Conservation (phyloP, 352 stramenopile genomes). For the Hyaloperonospora brassicae region DNA sequence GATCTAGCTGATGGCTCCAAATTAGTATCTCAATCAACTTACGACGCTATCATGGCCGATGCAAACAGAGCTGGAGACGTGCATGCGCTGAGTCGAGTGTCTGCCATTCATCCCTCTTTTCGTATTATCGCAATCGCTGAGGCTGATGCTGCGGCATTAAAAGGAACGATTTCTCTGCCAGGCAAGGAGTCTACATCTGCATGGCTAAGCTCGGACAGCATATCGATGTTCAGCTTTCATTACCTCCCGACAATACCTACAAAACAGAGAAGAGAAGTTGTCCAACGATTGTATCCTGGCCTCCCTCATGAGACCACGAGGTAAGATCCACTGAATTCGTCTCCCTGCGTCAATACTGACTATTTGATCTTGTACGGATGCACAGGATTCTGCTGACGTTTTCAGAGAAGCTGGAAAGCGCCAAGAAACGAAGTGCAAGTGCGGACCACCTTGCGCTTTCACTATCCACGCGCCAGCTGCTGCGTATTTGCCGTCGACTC, state of each 20-base stretch:
- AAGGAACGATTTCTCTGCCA: slow-evolving; percentile 18
- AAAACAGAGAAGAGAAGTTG: slow-evolving; percentile 41
- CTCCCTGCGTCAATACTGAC: not conserved
- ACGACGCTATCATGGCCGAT: slow-evolving; percentile 32
- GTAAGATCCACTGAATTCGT: slow-evolving; percentile 25
- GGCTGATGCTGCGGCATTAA: slow-evolving; percentile 33
- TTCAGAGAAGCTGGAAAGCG: slow-evolving; percentile 37
- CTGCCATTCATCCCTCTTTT: slow-evolving; percentile 84
- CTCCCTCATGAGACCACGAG: slow-evolving; percentile 46
- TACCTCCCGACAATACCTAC: slow-evolving; percentile 33
- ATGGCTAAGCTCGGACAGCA: slow-evolving; percentile 72
- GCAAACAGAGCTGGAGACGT: slow-evolving; percentile 13
- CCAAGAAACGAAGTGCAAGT: slow-evolving; percentile 36
- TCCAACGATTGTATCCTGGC: slow-evolving; percentile 39
- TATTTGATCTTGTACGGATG: not conserved
- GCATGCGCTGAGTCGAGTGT: slow-evolving; percentile 24
- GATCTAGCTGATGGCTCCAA: slow-evolving; percentile 86
- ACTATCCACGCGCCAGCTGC: slow-evolving; percentile 56
- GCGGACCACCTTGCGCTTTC: slow-evolving; percentile 45
- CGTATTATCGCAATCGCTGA: slow-evolving; percentile 83
- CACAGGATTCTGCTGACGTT: slow-evolving; percentile 48
- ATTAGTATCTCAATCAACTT: slow-evolving; percentile 54
- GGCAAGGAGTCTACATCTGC: slow-evolving; percentile 41
- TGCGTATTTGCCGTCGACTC: slow-evolving; percentile 56
- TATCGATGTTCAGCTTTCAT: slow-evolving; percentile 77